Percentiles rank a stretch among this genome's conserved stretches.
Conservation (phyloP, 2,329 filamentous ascomycete species). For the Fusarium nematophilum region DNA sequence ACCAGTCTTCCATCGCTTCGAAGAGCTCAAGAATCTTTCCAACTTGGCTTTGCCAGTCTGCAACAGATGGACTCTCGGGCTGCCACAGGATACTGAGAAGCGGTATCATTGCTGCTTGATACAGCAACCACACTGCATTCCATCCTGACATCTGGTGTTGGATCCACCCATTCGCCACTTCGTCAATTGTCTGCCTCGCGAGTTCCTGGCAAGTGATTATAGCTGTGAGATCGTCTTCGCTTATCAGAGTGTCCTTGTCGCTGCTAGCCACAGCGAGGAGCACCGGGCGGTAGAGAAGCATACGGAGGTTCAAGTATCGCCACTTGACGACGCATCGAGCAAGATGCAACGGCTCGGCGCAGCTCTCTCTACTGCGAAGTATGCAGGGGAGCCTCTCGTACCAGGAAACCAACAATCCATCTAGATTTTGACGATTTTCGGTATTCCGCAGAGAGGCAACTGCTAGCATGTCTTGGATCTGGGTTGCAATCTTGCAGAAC, state of each 20-base stretch:
- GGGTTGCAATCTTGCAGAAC: slow-evolving; percentile 82
- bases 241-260: too few species aligned
- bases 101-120: slow-evolving; percentile 83
- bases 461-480: slow-evolving; percentile 80
- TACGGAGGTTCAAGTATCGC: slow-evolving; percentile 5
- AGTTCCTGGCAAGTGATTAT: slow-evolving; percentile 76
- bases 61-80: slow-evolving; percentile 59
- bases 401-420: slow-evolving; percentile 2
- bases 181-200: slow-evolving; percentile 76
- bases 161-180: slow-evolving; percentile 76
- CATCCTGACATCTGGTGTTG: slow-evolving; percentile 82
- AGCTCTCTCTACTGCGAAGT: not conserved
- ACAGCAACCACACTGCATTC: slow-evolving; percentile 86
- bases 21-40: slow-evolving; percentile 70
- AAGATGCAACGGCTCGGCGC: not conserved
- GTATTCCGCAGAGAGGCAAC: slow-evolving; percentile 74
- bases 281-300: slow-evolving; percentile 15
- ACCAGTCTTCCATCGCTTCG: slow-evolving; percentile 73
- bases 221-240: slow-evolving; percentile 72
- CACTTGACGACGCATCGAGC: not conserved
- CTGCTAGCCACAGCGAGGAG: not conserved
- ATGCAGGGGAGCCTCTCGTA: not conserved
- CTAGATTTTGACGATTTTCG: slow-evolving; percentile 57
- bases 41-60: slow-evolving; percentile 67
- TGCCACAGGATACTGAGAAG: slow-evolving; percentile 81